Evolutionary conservation across 2,329 filamentous ascomycete species (phyloP), one percentile per base, ranked within the genome.

Genomic region (Fonsecaea multimorphosa): DNA sequence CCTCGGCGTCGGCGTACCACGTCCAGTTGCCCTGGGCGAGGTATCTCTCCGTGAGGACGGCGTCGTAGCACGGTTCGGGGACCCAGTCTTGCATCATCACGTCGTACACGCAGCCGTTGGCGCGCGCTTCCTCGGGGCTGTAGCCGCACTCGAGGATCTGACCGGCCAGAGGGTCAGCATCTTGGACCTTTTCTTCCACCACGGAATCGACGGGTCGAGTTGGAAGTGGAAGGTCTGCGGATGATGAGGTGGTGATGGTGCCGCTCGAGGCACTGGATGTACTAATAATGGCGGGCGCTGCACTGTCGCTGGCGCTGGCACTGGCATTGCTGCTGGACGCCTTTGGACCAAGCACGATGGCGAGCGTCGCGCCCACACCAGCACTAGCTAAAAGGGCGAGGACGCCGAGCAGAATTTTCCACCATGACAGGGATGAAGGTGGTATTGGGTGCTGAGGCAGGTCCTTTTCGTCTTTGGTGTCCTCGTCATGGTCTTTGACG

Each of bases 31-130:
- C 68, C 34, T 55, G 34, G 12, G 58, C 62, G 29, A 70, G 68
- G 60, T 67, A 70, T 60, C 59, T 58, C 38, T 70, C 64, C 5
- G 68, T 69, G 34, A 70, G 59, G n/a, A 66, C 22, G 22, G 24
- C n/a, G 46, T 70, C 68, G 57, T 67, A 69, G 44, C 68, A 70
- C n/a, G 63, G 67, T 36, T 66, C 63, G 14, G 68, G 68, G 4
- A 68, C 68, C 68, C 68, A 70, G 32, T 68, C 64, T 53, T 69
- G 67, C 67, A 69, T 70, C 67, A 70, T 69, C 16, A 70, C 67
- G 60, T 70, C 68, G 68, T 67, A 70, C 12, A 70, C 68, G 38
- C 68, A 70, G 31, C 68, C 68, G 16, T 63, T 54, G 7, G 53
- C 67, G 11, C 65, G 61, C 12, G 68, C 68, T 58, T 70, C 67